Evolutionary conservation across 1,139 yeast species (phyloP).

Genomic region (Kodamaea suecica): DNA sequence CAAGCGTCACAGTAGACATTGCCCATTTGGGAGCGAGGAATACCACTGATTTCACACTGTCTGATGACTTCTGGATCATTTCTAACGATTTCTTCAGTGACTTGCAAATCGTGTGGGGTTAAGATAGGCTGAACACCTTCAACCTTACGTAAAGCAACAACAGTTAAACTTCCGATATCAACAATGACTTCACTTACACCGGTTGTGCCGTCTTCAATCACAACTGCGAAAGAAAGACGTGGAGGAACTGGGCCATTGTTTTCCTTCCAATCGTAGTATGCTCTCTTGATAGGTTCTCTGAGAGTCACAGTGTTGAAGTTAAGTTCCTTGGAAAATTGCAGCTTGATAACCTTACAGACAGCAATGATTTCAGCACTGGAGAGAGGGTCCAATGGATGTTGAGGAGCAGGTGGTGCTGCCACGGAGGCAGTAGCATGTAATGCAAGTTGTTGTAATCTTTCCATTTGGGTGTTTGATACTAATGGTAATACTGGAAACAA

Average conservation of each 20-base stretch:
- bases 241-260: slow-evolving; percentile 59
- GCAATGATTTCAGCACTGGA: slow-evolving; percentile 54
- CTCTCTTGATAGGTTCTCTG: slow-evolving; percentile 65
- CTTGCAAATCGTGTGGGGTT: slow-evolving; percentile 63
- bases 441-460: slow-evolving; percentile 65
- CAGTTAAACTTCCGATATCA: slow-evolving; percentile 47
- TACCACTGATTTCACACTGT: slow-evolving; percentile 69
- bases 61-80: slow-evolving; percentile 65
- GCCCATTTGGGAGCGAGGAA: slow-evolving; percentile 64
- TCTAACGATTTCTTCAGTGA: slow-evolving; percentile 64
- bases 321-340: slow-evolving; percentile 44
- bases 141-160: slow-evolving; percentile 46
- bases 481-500: too few relatives aligned
- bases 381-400: slow-evolving; percentile 73
- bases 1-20: slow-evolving; percentile 78
- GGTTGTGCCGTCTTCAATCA: slow-evolving; percentile 54
- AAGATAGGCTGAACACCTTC: slow-evolving; percentile 72
- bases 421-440: slow-evolving; percentile 56
- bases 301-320: slow-evolving; percentile 68
- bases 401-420: slow-evolving; percentile 49
- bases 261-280: slow-evolving; percentile 65
- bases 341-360: slow-evolving; percentile 43
- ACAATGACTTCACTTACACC: slow-evolving; percentile 72
- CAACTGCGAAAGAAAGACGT: slow-evolving; percentile 63
- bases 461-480: too few relatives aligned